Percentiles rank a stretch among this genome's conserved stretches.
Conservation (phyloP, 2,329 filamentous ascomycete species). For the Colletotrichum shisoi region DNA sequence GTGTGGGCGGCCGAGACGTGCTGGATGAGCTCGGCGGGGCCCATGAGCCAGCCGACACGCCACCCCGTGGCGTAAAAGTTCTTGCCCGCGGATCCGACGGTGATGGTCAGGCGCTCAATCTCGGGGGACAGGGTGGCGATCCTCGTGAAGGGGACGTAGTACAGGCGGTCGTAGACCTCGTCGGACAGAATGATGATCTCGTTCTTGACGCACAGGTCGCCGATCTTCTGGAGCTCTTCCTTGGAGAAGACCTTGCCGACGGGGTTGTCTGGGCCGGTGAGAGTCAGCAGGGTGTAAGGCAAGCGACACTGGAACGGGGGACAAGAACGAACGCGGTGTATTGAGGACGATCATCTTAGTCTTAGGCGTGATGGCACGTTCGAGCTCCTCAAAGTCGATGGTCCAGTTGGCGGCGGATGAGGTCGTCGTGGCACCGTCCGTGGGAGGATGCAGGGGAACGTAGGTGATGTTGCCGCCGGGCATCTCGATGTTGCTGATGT, state of each 20-base stretch:
- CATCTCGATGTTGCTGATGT: slow-evolving; percentile 99
- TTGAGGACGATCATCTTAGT: slow-evolving; percentile 98
- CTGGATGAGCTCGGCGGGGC: slow-evolving; percentile 85
- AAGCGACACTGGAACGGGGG: background rate
- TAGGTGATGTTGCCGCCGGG: slow-evolving; percentile 93
- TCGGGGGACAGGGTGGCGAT: slow-evolving; percentile 91
- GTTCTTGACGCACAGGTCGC: slow-evolving; percentile 87
- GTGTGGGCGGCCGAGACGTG: slow-evolving; percentile 93
- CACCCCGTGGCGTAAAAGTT: slow-evolving; percentile 98
- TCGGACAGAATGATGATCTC: slow-evolving; percentile 93
- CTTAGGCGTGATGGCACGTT: slow-evolving; percentile 79
- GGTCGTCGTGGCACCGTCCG: slow-evolving; percentile 78
- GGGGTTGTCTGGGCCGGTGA: slow-evolving; percentile 74
- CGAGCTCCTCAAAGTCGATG: slow-evolving; percentile 82
- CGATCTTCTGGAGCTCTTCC: slow-evolving; percentile 83
- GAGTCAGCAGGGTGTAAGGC: slow-evolving; percentile 3
- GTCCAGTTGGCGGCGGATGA: slow-evolving; percentile 89
- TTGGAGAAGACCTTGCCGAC: slow-evolving; percentile 94
- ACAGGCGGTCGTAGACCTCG: slow-evolving; percentile 93
- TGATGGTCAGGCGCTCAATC: slow-evolving; percentile 85
- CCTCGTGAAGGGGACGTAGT: slow-evolving; percentile 93
- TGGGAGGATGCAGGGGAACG: slow-evolving; percentile 90
- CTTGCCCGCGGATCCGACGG: slow-evolving; percentile 95
- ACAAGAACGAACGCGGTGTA: slow-evolving; percentile 62
- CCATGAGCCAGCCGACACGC: slow-evolving; percentile 94